Base-by-base conservation (phyloP, 1,139 yeast genomes). In the Debaryomycetaceae sp. region DNA sequence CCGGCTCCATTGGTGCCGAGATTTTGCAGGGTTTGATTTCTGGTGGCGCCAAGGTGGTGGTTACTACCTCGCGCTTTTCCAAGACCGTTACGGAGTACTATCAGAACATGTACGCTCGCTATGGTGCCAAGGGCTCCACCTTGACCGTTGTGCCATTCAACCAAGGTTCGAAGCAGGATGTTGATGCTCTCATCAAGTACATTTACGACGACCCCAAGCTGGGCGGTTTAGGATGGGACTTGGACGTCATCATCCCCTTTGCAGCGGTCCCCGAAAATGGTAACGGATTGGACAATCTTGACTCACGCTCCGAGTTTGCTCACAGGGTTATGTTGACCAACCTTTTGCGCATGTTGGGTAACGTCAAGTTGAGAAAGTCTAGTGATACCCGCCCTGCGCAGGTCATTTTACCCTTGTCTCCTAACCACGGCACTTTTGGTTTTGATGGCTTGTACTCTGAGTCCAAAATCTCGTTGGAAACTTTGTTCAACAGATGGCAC, bases 191-290 rank as follows among this genome's bases (percentile, higher is more conserved):
- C 44, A 69, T 87, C 35, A 73, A 78, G 37, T 90, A 74, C 68
- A 85, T 90, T 51, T 90, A 87, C 57, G 79, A 78, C 45, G 86
- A 77, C 40, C 61, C 59, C 25, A 77, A 80, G 70, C 73, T 80
- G 53, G 93, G 90, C 46, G 95, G 95, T 61, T 75, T 90, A 45
- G 95, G 94, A 32, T 90, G 97, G 97, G 98, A 90, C 54, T 73
- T 90, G 56, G 98, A 90, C 63, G 93, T 76, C 43, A 74, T 90
- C 41, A 77, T 90, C 58, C 98, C 98, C 49, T 90, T 90, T 52
- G 98, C 97, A 41, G 98, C 98, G 38, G 87, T 90, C 48, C 97
- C 98, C 45, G 98, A 90, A 68, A 85, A 85, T 54, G 98, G 98
- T 52, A 83, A 86, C 50, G 96, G 94, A 57, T 62, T 90, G 51